Conservation (phyloP, 2,329 filamentous ascomycete species). For the Amphichorda felina region DNA sequence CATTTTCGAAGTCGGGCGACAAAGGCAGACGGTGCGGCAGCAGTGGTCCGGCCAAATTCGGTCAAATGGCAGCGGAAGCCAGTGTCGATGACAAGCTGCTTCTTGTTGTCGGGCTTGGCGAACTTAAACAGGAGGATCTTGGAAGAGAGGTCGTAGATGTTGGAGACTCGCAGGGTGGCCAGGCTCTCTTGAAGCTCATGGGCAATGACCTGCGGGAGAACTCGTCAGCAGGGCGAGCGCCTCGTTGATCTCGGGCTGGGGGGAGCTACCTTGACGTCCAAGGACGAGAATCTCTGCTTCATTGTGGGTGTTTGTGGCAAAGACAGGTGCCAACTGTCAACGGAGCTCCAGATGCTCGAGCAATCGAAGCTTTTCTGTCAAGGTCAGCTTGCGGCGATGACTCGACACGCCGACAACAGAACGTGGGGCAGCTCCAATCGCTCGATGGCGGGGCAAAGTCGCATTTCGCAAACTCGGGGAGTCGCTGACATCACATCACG, state of each 20-base stretch:
- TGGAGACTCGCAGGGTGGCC: constrained; percentile 69
- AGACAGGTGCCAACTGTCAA: background rate
- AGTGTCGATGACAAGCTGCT: constrained; percentile 85
- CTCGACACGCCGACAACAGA: background rate
- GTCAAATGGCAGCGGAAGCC: constrained; percentile 95
- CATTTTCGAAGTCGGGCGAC: constrained; percentile 77
- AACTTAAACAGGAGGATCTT: constrained; percentile 96
- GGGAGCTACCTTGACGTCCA: constrained; percentile 55
- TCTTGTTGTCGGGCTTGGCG: constrained; percentile 75
- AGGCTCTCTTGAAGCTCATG: constrained; percentile 78
- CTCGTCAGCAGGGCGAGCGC: background rate
- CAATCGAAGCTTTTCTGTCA: background rate
- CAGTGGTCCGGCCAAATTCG: constrained; percentile 77
- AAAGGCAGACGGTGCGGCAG: constrained; percentile 73
- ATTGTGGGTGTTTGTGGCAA: constrained; percentile 28
- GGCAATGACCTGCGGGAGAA: constrained; percentile 61
- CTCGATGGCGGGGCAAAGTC: constrained; percentile 1
- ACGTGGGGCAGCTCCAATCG: constrained; percentile 3
- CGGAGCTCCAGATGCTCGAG: background rate
- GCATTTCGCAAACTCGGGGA: background rate
- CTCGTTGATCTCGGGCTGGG: too few species aligned
- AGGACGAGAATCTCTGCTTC: constrained; percentile 72
- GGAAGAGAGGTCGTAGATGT: constrained; percentile 92
- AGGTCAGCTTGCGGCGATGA: background rate
- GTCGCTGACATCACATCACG: constrained; percentile 1